Evolutionary conservation across 2,329 filamentous ascomycete genomes (phyloP), one percentile per base, ranked within the genome.

Genomic region (Aspergillus ibericus): DNA sequence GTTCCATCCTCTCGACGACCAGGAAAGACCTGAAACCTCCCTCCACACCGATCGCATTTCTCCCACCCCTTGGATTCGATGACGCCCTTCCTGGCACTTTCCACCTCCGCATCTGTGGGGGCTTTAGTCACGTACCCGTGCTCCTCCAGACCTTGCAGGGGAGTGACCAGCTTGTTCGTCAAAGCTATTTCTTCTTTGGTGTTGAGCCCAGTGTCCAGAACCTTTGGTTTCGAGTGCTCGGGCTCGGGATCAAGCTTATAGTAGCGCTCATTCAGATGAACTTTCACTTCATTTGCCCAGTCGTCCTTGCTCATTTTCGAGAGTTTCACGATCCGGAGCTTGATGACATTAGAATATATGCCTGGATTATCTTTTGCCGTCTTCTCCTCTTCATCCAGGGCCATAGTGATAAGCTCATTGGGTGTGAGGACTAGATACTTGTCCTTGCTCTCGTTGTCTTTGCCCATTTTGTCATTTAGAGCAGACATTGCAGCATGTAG

Each of bases 1-100:
- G 87, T 88, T 47, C 96, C 95, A 65, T 85, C 83, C 65, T 88
- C 83, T 55, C 92, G 85, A 42, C 93, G 87, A 3, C 92, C 91
- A 0, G 93, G 92, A 64, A 96, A 98, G 3, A 96, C 91, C 69
- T 96, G 91, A 69, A 99, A 99, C 20, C 93, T 87, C 34, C 87
- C 86, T 42, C 82, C 82, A 75, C 95, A 99, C 18, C 95, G 88
- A 69, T 96, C 93, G 68, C 95, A 99, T 51, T 86, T 83, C 76
- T 99, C 95, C 82, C 88, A 96, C 49, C 91, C 91, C 53, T 86
- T 83, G 12, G 89, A 85, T 7, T 86, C 81, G 49, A 85, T 80
- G 0, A 91, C 81, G 0, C 87, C 91, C 44, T 83, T 81, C 34
- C 80, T 84, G 0, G 91, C 88, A 52, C 83, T 81, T 53, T 83